Base-by-base conservation (phyloP, 495 filamentous ascomycete genomes). In the Aspergillus baeticus region DNA sequence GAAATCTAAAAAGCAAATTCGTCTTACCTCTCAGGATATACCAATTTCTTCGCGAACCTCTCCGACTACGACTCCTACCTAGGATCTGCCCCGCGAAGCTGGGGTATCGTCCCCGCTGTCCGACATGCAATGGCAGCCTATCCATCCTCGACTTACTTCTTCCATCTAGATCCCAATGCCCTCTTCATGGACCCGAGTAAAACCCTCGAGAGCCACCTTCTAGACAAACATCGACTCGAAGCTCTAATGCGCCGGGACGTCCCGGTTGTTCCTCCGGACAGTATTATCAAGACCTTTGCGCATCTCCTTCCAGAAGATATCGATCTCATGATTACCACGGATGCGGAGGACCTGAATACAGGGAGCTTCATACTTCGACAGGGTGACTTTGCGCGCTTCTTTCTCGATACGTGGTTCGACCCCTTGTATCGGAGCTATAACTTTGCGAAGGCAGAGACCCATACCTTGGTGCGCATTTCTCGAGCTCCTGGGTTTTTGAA, bases 401-500 rank as follows among this genome's bases (percentile, higher is more conserved):
- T 99, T 63, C 74, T 98, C 38, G 95, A 98, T 68, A 87, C 91
- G 0, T 99, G 95, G 95, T 97, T 91, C 63, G 92, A 96, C 70
- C 95, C 95, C 23, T 67, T 98, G 36, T 98, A 92, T 72, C 83
- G 93, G 50, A 87, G 78, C 57, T 98, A 98, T 73, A 94, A 94
- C 63, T 98, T 98, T 66, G 90, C 93, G 65, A 96, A 92, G 70
- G 92, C 91, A 2, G 95, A 99, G 69, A 82, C 78, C 21, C 92
- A 98, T 80, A 92, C 92, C 43, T 71, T 99, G 81, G 95, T 94
- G 78, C 65, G 85, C 42, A 22, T 23, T 33, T n/a, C 11, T 22
- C 26, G 26, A 21, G 14, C 11, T 45, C 23, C 18, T n/a, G n/a
- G 17, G 31, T 22, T 13, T 6, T 13, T 22, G 15, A 17, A 36